Conservation (phyloP, 148 eudicot species). For the Agrostemma githago region DNA sequence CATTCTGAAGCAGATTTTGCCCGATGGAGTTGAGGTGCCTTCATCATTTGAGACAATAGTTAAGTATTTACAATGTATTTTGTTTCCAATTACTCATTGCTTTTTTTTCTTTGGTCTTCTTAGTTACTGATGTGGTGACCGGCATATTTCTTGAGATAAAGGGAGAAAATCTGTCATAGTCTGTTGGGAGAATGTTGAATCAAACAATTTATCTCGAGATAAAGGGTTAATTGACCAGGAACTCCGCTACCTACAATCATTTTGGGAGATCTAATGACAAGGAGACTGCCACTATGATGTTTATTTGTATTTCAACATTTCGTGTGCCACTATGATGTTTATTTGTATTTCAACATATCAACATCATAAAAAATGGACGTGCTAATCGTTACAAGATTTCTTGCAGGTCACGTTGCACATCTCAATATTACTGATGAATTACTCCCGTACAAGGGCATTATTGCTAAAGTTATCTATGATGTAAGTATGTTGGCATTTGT, state of each 20-base stretch:
- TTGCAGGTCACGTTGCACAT: conserved; percentile 98
- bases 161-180: not conserved
- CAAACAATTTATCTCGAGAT: conserved; percentile 2
- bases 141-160: not conserved
- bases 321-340: too few species aligned
- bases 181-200: not conserved
- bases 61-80: conserved; percentile 47
- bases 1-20: conserved; percentile 89
- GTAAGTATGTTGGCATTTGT: conserved; percentile 43
- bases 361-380: not conserved
- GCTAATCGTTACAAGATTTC: not conserved
- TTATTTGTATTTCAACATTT: conserved; percentile 5
- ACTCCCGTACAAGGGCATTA: conserved; percentile 76
- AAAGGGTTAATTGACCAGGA: not conserved
- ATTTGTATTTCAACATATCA: not conserved
- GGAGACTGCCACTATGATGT: not conserved
- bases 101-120: not conserved
- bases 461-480: conserved; percentile 93
- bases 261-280: not conserved
- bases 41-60: conserved; percentile 98
- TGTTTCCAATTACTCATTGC: not conserved
- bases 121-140: not conserved
- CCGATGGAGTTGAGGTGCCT: conserved; percentile 84
- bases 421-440: conserved; percentile 87
- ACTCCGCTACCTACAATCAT: not conserved